A percentile compares a stretch with the other conserved stretches of the same genome.
Conservation (phyloP, 1,284 basidiomycete genomes). For the Earliella scabrosa region DNA sequence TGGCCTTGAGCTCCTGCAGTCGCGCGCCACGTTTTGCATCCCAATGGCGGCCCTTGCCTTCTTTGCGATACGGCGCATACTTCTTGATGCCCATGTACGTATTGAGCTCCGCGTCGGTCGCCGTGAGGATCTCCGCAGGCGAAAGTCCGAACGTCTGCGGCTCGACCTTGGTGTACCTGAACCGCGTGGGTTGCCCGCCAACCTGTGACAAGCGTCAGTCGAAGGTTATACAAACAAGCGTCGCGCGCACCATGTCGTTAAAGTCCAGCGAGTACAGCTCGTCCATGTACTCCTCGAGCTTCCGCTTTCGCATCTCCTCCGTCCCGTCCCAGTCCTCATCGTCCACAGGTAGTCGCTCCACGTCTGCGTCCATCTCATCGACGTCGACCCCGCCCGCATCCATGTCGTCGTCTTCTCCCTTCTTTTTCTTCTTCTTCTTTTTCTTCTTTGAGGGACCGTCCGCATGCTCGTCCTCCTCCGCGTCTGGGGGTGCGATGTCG, state of each 20-base stretch:
- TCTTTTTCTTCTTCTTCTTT: conserved; percentile 48
- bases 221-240: conserved; percentile 1
- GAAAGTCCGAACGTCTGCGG: conserved; percentile 76
- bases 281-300: conserved; percentile 87
- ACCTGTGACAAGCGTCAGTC: conserved; percentile 53
- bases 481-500: conserved; percentile 53
- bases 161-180: conserved; percentile 85
- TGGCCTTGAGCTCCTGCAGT: conserved; percentile 65
- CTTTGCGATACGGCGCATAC: conserved; percentile 85
- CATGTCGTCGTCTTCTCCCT: conserved; percentile 39
- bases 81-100: conserved; percentile 88
- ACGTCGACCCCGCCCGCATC: conserved; percentile 58
- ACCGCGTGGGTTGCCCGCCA: conserved; percentile 90
- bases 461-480: conserved; percentile 47
- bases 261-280: conserved; percentile 91
- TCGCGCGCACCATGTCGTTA: conserved; percentile 84
- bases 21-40: conserved; percentile 68
- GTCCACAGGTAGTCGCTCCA: conserved; percentile 41
- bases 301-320: conserved; percentile 83
- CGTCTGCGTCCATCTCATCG: conserved; percentile 79
- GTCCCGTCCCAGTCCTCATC: conserved; percentile 81
- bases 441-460: conserved; percentile 57
- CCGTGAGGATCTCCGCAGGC: conserved; percentile 89
- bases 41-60: conserved; percentile 52
- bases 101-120: conserved; percentile 94